Evolutionary conservation across 2,329 filamentous ascomycete genomes (phyloP).

Genomic region (Nemania abortiva): DNA sequence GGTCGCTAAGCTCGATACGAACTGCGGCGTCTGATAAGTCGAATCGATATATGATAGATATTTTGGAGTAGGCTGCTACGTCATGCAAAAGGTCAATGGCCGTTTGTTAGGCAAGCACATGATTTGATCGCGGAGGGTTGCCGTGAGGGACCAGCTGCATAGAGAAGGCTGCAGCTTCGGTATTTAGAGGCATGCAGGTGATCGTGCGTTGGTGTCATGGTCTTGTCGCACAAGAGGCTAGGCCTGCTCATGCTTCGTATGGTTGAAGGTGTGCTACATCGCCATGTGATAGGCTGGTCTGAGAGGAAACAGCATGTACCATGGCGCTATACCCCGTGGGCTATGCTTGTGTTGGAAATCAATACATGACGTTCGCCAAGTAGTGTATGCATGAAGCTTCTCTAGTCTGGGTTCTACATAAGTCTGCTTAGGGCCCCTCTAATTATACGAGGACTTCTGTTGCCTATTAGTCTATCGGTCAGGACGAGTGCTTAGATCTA

Average conservation of each 20-base stretch:
- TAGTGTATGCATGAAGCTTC: conserved; percentile 41
- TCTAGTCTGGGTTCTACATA: conserved; percentile 28
- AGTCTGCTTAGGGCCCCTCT: conserved; percentile 1
- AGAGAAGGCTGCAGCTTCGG: conserved; percentile 37
- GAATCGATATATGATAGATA: conserved; percentile 26
- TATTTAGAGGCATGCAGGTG: conserved; percentile 40
- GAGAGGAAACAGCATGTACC: neutral
- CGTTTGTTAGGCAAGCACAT: neutral
- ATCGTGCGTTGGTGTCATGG: conserved; percentile 44
- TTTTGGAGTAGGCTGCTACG: conserved; percentile 14
- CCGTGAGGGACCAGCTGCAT: conserved; percentile 18
- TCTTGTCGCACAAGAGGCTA: conserved; percentile 16
- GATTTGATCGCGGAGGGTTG: conserved; percentile 12
- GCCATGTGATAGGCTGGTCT: conserved; percentile 30
- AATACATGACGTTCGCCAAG: conserved; percentile 37
- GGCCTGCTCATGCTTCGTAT: conserved; percentile 24
- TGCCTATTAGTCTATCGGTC: neutral
- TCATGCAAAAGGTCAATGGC: conserved; percentile 21
- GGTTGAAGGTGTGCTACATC: conserved; percentile 17
- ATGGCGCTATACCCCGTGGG: conserved; percentile 21
- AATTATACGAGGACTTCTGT: neutral
- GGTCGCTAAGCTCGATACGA: conserved; percentile 32
- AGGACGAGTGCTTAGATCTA: neutral
- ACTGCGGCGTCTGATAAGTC: conserved; percentile 32
- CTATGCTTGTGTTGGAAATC: conserved; percentile 34